Evolutionary conservation across 164 flowering plant species (phyloP), one percentile per base, ranked within the genome.

Genomic region (Litsea cubeba): DNA sequence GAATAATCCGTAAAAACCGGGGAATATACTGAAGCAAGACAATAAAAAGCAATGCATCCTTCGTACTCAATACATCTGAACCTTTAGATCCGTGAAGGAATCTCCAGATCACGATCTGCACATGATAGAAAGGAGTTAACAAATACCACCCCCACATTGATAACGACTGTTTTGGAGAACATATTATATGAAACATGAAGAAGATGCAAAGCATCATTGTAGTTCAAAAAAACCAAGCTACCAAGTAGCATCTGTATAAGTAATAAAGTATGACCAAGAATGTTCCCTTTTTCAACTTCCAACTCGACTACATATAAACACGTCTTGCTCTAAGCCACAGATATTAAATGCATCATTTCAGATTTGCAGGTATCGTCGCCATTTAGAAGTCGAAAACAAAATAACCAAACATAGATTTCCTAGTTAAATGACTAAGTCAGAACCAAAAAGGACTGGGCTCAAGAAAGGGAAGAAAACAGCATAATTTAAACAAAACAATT

Each of bases 11-110:
- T 51, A 84, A 72, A 76, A 91, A 88, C 82, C 99, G 85, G 14
- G 97, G 97, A 67, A 92, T 76, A 76, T 91, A 96, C 68, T 96
- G 99, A 68, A 91, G 77, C 84, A 94, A 79, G 73, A 96, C 82
- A 69, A 94, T 89, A 74, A 76, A 85, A 77, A 88, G 82, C 80
- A 96, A 77, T 8, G 97, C 95, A 82, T 84, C 88, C 75, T 94
- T 96, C 70, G 97, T 94, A 32, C 85, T 82, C 71, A 81, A 73
- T 57, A 93, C 93, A 85, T 87, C 89, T 67, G 94, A 88, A 77
- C 96, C 97, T 24, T 83, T 76, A 67, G 91, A 85, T 46, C 85
- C 82, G 28, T 77, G 87, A 80, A 93, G 97, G 82, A 81, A 93
- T 79, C 83, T 88, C 94, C 90, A 91, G 62, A 90, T 88, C 69